Percentiles rank a stretch among this genome's conserved stretches.
phyloP scores from a whole-genome alignment of 1,139 yeast genomes.

The Trichomonascaceae sp. region DNA sequence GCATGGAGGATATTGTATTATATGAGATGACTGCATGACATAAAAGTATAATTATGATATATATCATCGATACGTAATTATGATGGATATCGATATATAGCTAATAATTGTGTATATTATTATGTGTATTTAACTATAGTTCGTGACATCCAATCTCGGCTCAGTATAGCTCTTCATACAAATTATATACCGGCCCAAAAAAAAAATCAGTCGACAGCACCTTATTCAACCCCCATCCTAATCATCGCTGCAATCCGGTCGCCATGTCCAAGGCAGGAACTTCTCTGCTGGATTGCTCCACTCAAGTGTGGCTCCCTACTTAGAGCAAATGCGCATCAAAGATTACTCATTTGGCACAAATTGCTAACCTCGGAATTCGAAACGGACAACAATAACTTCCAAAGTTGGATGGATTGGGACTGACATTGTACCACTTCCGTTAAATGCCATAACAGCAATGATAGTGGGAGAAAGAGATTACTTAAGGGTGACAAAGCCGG shows the following conservation, averaged over 20 bases:
- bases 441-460: conserved; percentile 29
- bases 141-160: no score
- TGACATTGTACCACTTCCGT: conserved; percentile 24
- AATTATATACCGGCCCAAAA: background rate
- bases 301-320: conserved; percentile 29
- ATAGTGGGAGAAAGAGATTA: background rate
- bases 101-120: no score
- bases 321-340: conserved; percentile 25
- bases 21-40: no score
- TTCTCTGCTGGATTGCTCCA: conserved; percentile 36
- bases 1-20: background rate
- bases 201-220: conserved; percentile 20
- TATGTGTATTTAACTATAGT: no score
- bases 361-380: conserved; percentile 32
- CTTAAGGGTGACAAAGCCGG: background rate
- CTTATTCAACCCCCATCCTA: conserved; percentile 13
- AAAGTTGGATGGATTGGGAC: conserved; percentile 14
- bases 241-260: conserved; percentile 29
- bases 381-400: conserved; percentile 29
- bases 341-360: conserved; percentile 30
- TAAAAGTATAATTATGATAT: no score
- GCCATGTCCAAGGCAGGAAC: conserved; percentile 31
- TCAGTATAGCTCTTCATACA: no score
- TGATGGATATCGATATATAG: no score
- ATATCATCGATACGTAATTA: no score